A percentile compares a stretch with the other conserved stretches of the same genome.
Evolutionary conservation across 352 stramenopile species (phyloP).

Genomic region (Thraustochytrium striatum): DNA sequence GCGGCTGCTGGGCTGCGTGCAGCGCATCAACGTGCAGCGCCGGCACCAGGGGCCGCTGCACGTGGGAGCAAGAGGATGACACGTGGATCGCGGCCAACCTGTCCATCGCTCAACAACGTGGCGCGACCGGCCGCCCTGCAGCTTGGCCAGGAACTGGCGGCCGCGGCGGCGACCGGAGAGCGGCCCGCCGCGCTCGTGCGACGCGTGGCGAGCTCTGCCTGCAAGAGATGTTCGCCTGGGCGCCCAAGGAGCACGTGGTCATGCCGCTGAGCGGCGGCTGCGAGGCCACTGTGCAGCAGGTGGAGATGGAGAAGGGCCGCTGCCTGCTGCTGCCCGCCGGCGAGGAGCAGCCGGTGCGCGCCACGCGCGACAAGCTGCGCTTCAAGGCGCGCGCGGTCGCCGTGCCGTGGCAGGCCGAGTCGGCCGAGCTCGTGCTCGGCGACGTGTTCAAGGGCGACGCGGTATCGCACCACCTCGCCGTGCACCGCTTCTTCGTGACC

Average conservation of each 20-base stretch:
- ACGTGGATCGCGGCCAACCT: conserved; percentile 23
- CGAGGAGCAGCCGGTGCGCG: no score
- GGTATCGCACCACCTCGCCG: conserved; percentile 80
- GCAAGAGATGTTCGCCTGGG: no score
- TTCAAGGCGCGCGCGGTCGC: no score
- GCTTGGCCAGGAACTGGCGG: neutral
- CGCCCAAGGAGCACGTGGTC: no score
- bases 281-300: no score
- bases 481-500: conserved; percentile 73
- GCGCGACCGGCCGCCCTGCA: neutral
- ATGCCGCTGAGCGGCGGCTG: no score
- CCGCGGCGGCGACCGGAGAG: neutral
- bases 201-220: no score
- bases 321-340: no score
- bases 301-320: no score
- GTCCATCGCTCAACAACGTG: neutral
- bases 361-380: no score
- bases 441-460: conserved; percentile 63
- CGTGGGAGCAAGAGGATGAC: neutral
- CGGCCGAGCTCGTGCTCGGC: conserved; percentile 72
- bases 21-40: conserved; percentile 34
- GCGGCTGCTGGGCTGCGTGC: neutral
- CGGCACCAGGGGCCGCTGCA: conserved; percentile 19
- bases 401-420: no score
- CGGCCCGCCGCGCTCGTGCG: no score